These are phyloP conservation scores for Monilinia aucupariae DNA, from an alignment of 2,329 filamentous ascomycete species.

Conservation along the genomic window DNA sequence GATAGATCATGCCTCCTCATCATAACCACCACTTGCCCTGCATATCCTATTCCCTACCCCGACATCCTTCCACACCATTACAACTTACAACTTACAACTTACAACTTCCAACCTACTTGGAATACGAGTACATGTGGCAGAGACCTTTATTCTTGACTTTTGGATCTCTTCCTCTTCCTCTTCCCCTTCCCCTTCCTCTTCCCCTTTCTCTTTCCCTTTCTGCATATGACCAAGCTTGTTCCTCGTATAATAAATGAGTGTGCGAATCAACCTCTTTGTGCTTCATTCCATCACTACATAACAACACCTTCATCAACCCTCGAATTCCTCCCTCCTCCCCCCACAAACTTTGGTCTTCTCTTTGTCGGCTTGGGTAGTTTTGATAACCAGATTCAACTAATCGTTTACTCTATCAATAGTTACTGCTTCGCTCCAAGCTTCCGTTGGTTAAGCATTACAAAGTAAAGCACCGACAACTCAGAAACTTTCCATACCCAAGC, in stretches of 20 bases:
- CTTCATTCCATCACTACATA: not conserved
- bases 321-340: not conserved
- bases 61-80: too few species aligned
- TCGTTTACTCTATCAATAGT: not conserved
- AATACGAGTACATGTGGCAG: too few species aligned
- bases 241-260: not conserved
- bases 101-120: too few species aligned
- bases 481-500: not conserved
- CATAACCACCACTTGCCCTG: too few species aligned
- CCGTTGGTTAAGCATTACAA: not conserved
- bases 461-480: not conserved
- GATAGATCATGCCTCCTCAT: too few species aligned
- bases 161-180: too few species aligned
- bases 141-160: too few species aligned
- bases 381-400: not conserved
- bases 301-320: not conserved
- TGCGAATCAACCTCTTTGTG: conserved; percentile 5
- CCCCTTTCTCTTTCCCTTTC: not conserved
- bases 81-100: too few species aligned
- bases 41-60: too few species aligned
- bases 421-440: not conserved
- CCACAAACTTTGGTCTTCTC: not conserved
- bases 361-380: not conserved
- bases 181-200: too few species aligned
- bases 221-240: too few species aligned